Base-by-base conservation (phyloP, 2,329 filamentous ascomycete genomes). In the Colletotrichum magnum region DNA sequence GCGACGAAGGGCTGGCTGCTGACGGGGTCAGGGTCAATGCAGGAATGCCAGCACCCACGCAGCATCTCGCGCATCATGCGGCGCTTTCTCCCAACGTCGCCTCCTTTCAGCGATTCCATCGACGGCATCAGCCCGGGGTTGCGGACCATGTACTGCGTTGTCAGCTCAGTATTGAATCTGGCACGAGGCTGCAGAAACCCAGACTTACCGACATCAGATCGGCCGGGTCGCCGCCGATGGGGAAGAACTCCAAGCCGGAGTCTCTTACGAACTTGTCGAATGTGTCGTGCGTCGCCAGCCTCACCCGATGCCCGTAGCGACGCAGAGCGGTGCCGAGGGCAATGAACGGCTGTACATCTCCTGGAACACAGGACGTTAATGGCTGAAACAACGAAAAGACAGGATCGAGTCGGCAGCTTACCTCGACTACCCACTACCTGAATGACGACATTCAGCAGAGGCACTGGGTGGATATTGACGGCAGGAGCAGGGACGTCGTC, bases 221-320 rank as follows among this genome's bases (percentile, higher is more conserved):
- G 6, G 82, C 79, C 0, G 86, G 86, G 58, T 88, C 82, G 1
- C 86, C 86, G 3, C 86, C 87, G 15, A 89, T 87, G 0, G 80
- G 78, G 70, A 82, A 88, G 72, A 88, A 88, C 63, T 88, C 86
- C 1, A 89, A 73, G 0, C 82, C 83, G 3, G 82, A 78, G 9
- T 82, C 76, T 9, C 78, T 75, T 1, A 88, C 85, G 45, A 88
- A 87, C 6, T 80, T 75, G 53, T 81, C 78, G 64, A 89, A 89
- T 1, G 83, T 84, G 66, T 83, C 82, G 62, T 85, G 84, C 5
- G 84, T 86, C 2, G 83, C 83, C 2, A 85, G 73, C 1, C 84
- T 78, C 1, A 86, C 80, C 2, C 82, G 77, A 74, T 85, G 84
- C 2, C 82, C 81, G 58, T 81, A 73, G 28, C 75, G 75, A 63